Evolutionary conservation across 768 basidiomycete species (phyloP), one percentile per base, ranked within the genome.

Genomic region (Obba rivulosa): DNA sequence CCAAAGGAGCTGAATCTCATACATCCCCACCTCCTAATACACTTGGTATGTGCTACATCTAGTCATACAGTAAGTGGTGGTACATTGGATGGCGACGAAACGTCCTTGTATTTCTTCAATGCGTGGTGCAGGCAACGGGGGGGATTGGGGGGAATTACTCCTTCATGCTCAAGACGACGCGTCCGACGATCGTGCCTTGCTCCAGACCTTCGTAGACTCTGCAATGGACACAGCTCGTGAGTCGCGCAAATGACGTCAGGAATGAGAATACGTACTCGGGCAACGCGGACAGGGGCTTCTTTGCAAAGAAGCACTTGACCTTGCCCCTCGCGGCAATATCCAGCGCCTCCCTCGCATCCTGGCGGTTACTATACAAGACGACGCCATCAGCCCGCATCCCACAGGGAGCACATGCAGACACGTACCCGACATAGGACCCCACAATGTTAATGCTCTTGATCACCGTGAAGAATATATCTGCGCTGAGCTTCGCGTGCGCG

Each of bases 271-370:
- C 80, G 53, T 49, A 81, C 76, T 71, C 64, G 31, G 71, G 63
- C 37, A 89, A 73, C 3, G 80, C 76, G 0, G 66, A 57, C 31
- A 90, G 67, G 0, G 69, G 69, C 62, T 69, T 75, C 42, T 68
- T 42, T 36, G 54, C 62, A 54, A 71, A 85, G 55, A 71, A 71
- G 49, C 80, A 80, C 61, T 80, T 85, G 46, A 91, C 85, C 45
- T 78, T 77, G 13, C 87, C 88, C 28, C 70, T 61, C 0, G 82
- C 76, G 1, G 89, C 91, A 41, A 93, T 82, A 2, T 80, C 77
- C 38, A 94, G 67, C 0, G 92, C 87, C 64, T 95, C 92, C 9
- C 76, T 64, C 2, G 90, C 81, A 59, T 94, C 92, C 64, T 92
- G 89, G 34, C 87, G 79, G 65, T 90, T 91, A 1, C 87, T 81